Conservation (phyloP, 1,284 basidiomycete genomes). For the Rhodotorula sp. region DNA sequence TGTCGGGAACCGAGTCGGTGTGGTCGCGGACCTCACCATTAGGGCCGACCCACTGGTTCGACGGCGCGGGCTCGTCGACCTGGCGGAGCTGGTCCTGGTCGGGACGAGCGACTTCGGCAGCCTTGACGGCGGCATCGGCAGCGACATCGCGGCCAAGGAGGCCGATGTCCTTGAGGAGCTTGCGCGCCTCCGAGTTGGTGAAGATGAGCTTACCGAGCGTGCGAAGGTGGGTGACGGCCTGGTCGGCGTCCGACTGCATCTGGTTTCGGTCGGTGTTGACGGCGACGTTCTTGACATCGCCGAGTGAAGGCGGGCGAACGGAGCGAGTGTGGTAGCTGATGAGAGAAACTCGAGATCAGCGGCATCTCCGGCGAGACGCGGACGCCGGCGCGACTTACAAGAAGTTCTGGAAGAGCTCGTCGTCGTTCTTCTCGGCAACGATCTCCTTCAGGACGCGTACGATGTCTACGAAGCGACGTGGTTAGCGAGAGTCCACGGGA, state of each 20-base stretch:
- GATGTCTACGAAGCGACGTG: constrained; percentile 9
- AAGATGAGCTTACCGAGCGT: constrained; percentile 71
- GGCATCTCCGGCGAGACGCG: too few species aligned
- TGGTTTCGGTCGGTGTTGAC: constrained; percentile 61
- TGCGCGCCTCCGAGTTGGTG: constrained; percentile 88
- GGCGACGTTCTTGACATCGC: constrained; percentile 52
- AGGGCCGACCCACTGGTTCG: constrained; percentile 56
- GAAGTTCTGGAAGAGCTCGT: constrained; percentile 76
- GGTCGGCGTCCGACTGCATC: constrained; percentile 60
- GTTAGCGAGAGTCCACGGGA: neutral
- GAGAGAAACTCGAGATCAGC: neutral
- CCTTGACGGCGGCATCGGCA: constrained; percentile 66
- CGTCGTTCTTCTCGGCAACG: constrained; percentile 67
- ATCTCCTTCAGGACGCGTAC: constrained; percentile 31
- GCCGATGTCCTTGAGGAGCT: constrained; percentile 77
- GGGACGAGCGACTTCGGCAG: constrained; percentile 70
- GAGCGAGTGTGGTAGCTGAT: constrained; percentile 57
- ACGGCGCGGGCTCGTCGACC: constrained; percentile 69
- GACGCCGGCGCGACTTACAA: constrained; percentile 54
- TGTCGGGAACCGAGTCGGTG: constrained; percentile 43
- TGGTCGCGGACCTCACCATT: constrained; percentile 49
- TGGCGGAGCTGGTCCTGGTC: constrained; percentile 61
- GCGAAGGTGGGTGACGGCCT: constrained; percentile 77
- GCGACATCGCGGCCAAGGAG: constrained; percentile 60
- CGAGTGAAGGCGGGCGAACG: constrained; percentile 55